Base-by-base conservation (phyloP, 2,329 filamentous ascomycete species). In the Madurella mycetomatis region DNA sequence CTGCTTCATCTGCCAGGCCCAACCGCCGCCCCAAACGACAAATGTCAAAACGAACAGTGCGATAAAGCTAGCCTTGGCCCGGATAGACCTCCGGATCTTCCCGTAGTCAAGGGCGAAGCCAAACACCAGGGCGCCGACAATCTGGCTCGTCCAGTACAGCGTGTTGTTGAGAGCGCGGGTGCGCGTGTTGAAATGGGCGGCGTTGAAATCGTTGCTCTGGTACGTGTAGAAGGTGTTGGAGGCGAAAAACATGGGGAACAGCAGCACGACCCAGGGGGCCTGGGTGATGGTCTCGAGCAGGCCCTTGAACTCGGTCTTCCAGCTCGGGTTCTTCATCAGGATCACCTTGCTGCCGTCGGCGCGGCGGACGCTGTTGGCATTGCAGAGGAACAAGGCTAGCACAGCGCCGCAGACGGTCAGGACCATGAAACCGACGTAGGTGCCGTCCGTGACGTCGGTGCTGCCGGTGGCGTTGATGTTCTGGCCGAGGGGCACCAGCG, bases 351-450 rank as follows among this genome's bases (percentile, higher is more conserved):
- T 87, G 55, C 90, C 89, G 67, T 96, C 90, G 39, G 80, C 76
- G 57, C 91, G 89, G 60, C 88, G 75, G 58, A 96, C 81, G 52
- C 83, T 80, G 62, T 81, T 81, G 39, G 88, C 87, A 64, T 94
- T 83, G 64, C 83, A 83, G 4, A 95, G 79, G 41, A 78, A 75
- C 65, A 88, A 83, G 31, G 87, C 82, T 1, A 95, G 75, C 13
- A 82, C 62, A 57, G 88, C 88, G 44, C 90, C 90, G 44, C 80
- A 62, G 50, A 87, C 76, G 75, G 91, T 94, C 62, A 95, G 82
- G n/a, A 94, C 78, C 59, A 95, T 84, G 74, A 95, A 94, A 41
- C 85, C 90, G 53, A 92, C 83, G 65, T 95, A 95, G n/a, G 90
- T 95, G 51, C 88, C 90, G 64, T 92, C 86, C 45, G 72, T 83